phyloP scores from a whole-genome alignment of 352 stramenopile genomes.

The Phytopythium helicoides region DNA sequence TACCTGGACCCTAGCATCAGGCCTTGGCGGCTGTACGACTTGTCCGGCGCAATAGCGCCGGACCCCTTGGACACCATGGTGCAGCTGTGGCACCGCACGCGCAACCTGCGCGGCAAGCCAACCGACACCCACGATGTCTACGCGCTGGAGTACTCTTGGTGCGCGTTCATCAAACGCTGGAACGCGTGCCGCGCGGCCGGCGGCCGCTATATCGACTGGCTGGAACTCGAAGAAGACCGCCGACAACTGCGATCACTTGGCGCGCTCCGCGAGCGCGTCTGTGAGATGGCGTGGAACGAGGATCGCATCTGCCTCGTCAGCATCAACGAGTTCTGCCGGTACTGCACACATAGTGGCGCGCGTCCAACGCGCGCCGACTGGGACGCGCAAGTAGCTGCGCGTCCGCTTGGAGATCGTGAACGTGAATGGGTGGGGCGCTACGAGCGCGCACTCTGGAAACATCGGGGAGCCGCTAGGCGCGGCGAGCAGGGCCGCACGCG shows the following conservation, averaged over 20 bases:
- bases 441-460: slow-evolving; percentile 1
- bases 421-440: background rate
- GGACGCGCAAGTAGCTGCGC: background rate
- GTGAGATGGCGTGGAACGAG: background rate
- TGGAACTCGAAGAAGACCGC: background rate
- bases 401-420: background rate
- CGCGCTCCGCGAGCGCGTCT: background rate
- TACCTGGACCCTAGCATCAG: background rate
- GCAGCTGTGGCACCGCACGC: background rate
- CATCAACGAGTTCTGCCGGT: background rate
- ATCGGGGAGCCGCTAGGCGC: background rate
- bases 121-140: background rate
- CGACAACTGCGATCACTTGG: background rate
- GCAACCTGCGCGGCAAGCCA: background rate
- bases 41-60: background rate
- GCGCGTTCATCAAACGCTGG: slow-evolving; percentile 6
- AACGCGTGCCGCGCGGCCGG: background rate
- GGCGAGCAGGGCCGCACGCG: background rate
- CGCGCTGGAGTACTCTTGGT: background rate
- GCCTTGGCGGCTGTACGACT: slow-evolving; percentile 2
- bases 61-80: background rate
- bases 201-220: background rate
- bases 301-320: slow-evolving; percentile 1
- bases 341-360: background rate
- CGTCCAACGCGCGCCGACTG: slow-evolving; percentile 3